Evolutionary conservation across 2,329 filamentous ascomycete genomes (phyloP), one percentile per base, ranked within the genome.

Genomic region (Ceratocystis albifundus): DNA sequence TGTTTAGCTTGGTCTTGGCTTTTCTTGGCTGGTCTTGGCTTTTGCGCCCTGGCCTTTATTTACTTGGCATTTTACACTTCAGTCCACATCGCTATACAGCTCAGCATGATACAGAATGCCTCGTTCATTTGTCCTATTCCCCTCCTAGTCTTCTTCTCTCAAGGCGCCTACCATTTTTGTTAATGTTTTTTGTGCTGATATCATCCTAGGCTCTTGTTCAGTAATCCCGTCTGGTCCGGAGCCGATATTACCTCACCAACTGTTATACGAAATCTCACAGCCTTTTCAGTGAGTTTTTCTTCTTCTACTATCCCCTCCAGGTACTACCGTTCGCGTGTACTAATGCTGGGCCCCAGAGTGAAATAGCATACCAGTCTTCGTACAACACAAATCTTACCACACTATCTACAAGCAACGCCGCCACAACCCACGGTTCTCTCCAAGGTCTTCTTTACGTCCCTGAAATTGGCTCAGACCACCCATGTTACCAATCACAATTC

Each of bases 371-470:
- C 71, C 78, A 83, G 67, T 76, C 80, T 68, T 76, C 77, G 57
- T 74, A 84, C 65, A 70, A 73, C 22, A 75, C 75, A 67, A 88
- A 88, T 71, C 82, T 96, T 64, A 89, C 86, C 57, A 95, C 90
- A 0, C 79, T 96, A 15, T 89, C 89, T 2, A 84, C 82, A 41
- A 88, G 84, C 68, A 85, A 84, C 73, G 80, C 84, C 64, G 79
- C 82, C 41, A 79, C 79, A 7, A 74, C 79, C 48, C 83, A 86
- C 69, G 82, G 82, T 65, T 78, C 84, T 65, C 84, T 94, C 45
- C 82, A 84, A 69, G 93, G 93, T 69, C 82, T 96, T 17, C 81
- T 97, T 67, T 97, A 94, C 74, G 88, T 96, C 1, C 94, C 93
- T 3, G 83, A 86, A 68, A 80, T 96, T 50, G 73, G 76, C 4